These are phyloP conservation scores for Cutaneotrichosporon cyanovorans DNA, from an alignment of 1,284 basidiomycete species.

Conservation along the genomic window DNA sequence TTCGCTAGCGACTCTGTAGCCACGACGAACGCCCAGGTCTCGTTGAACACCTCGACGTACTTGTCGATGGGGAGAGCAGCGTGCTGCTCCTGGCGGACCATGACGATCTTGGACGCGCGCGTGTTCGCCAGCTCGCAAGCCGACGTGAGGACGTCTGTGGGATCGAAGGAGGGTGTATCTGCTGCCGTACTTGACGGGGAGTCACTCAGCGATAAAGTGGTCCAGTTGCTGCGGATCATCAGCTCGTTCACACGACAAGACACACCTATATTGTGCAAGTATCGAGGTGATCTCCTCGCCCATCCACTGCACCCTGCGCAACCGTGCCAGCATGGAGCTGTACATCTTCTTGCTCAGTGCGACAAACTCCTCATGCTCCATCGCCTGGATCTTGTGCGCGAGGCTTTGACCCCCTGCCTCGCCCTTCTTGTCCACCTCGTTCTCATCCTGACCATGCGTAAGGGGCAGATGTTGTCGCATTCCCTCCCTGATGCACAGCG, in stretches of 20 bases:
- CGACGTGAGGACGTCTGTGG: constrained; percentile 67
- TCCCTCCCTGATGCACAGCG: constrained; percentile 58
- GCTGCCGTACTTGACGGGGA: constrained; percentile 1
- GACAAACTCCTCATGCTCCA: constrained; percentile 66
- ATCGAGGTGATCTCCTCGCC: constrained; percentile 57
- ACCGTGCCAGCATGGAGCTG: constrained; percentile 57
- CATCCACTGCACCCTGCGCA: constrained; percentile 66
- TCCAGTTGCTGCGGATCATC: neutral
- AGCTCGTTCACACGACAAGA: neutral
- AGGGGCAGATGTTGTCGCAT: constrained; percentile 33
- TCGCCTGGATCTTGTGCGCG: constrained; percentile 56
- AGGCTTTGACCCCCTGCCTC: constrained; percentile 44
- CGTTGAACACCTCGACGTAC: constrained; percentile 75
- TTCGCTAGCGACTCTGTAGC: constrained; percentile 74
- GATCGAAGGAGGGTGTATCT: constrained; percentile 48
- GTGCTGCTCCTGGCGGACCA: constrained; percentile 69
- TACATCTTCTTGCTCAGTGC: constrained; percentile 59
- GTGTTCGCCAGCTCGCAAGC: constrained; percentile 77
- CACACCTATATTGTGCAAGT: constrained; percentile 42
- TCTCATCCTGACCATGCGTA: constrained; percentile 48
- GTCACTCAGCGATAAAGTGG: neutral
- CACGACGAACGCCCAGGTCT: constrained; percentile 83
- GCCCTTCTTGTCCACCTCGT: constrained; percentile 43
- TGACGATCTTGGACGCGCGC: constrained; percentile 68
- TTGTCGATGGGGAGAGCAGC: constrained; percentile 60